These are phyloP conservation scores for Boletus bicolor DNA, from an alignment of 768 basidiomycete genomes.

Conservation along the genomic window DNA sequence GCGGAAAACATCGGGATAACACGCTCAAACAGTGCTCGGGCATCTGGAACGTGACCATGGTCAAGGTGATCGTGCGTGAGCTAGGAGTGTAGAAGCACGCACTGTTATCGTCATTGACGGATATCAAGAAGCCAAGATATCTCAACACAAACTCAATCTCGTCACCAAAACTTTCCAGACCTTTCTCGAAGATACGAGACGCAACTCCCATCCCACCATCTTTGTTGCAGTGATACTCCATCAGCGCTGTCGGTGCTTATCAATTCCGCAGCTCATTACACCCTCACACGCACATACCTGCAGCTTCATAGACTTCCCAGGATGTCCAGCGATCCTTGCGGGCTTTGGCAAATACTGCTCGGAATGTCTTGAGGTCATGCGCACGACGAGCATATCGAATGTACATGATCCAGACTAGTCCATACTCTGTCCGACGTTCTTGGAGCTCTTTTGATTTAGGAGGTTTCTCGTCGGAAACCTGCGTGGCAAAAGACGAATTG, in stretches of 20 bases:
- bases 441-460: conserved; percentile 52
- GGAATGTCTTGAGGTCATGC: conserved; percentile 78
- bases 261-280: conserved; percentile 2
- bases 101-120: conserved; percentile 96
- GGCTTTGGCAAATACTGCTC: conserved; percentile 78
- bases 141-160: conserved; percentile 84
- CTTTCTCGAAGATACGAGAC: conserved; percentile 90
- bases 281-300: conserved; percentile 48
- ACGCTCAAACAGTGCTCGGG: conserved; percentile 91
- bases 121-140: conserved; percentile 91
- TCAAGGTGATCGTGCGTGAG: not conserved
- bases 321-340: conserved; percentile 71
- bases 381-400: conserved; percentile 90
- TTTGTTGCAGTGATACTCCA: conserved; percentile 91
- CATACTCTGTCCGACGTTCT: conserved; percentile 62
- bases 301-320: conserved; percentile 94
- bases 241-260: conserved; percentile 56
- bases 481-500: conserved; percentile 49
- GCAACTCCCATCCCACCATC: conserved; percentile 71
- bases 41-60: conserved; percentile 55
- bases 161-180: conserved; percentile 76
- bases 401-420: conserved; percentile 82
- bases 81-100: conserved; percentile 29
- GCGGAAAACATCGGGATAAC: conserved; percentile 75
- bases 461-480: conserved; percentile 51